Evolutionary conservation across 1,284 basidiomycete species (phyloP).

Genomic region (Cutaneotrichosporon mucoides): DNA sequence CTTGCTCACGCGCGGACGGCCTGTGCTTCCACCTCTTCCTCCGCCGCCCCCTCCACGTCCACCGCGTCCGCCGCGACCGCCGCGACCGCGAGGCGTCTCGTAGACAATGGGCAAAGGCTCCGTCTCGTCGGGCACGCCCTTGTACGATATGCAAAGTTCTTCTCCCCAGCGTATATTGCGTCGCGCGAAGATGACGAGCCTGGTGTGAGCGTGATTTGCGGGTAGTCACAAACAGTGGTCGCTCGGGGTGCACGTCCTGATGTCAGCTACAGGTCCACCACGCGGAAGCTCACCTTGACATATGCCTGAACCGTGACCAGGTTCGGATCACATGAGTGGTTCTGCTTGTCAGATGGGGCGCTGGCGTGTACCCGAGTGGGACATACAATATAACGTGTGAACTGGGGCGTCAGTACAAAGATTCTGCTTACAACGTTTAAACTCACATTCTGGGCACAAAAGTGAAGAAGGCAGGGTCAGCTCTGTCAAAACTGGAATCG

Average conservation of each 20-base stretch:
- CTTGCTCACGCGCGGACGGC: constrained; percentile 8
- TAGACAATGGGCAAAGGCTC: too few relatives aligned
- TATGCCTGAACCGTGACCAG: constrained; percentile 66
- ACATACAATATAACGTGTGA: constrained; percentile 36
- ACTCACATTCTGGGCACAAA: constrained; percentile 41
- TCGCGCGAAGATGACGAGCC: constrained; percentile 65
- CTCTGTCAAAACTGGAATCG: constrained; percentile 9
- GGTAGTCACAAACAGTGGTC: constrained; percentile 54
- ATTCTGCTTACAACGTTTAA: neutral
- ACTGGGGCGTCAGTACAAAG: constrained; percentile 22
- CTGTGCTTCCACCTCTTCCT: too few relatives aligned
- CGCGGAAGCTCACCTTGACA: constrained; percentile 52
- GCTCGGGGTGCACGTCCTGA: constrained; percentile 50
- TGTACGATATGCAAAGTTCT: constrained; percentile 78
- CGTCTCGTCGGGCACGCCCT: constrained; percentile 50
- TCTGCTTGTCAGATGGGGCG: constrained; percentile 35
- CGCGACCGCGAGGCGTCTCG: too few relatives aligned
- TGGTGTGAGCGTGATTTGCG: constrained; percentile 25
- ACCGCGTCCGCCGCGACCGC: too few relatives aligned
- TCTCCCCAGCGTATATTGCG: constrained; percentile 62
- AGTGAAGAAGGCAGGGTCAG: constrained; percentile 62
- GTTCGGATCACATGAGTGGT: constrained; percentile 87
- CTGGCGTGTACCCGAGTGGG: neutral
- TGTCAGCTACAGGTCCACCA: neutral
- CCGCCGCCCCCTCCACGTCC: neutral